phyloP scores from a whole-genome alignment of 2,329 filamentous ascomycete genomes.

The Pseudogymnoascus sp. region DNA sequence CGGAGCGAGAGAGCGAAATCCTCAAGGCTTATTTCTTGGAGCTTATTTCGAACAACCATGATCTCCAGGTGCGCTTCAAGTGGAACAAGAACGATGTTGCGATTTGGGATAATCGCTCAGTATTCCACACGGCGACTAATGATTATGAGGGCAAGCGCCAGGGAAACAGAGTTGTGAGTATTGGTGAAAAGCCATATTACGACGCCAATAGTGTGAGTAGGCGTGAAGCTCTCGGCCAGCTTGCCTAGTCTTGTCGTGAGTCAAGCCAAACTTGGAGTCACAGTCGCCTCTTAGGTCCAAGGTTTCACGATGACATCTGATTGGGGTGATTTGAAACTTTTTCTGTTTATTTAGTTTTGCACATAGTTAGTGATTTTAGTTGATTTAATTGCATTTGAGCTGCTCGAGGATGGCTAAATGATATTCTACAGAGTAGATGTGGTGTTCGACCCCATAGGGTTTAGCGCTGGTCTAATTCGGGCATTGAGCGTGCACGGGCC shows the following conservation, averaged over 20 bases:
- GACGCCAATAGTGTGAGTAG: slow-evolving; percentile 38
- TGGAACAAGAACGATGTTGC: slow-evolving; percentile 48
- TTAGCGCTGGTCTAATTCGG: too few species aligned
- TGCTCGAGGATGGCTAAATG: neutral
- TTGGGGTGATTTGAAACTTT: neutral
- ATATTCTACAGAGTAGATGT: too few species aligned
- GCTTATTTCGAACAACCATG: slow-evolving; percentile 47
- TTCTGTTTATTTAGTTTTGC: neutral
- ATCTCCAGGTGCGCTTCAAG: slow-evolving; percentile 48
- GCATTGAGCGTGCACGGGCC: too few species aligned
- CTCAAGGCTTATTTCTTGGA: slow-evolving; percentile 21
- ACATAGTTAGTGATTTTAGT: neutral
- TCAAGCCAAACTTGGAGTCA: slow-evolving; percentile 17
- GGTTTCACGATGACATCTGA: neutral
- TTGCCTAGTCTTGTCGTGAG: neutral
- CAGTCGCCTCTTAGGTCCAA: too few species aligned
- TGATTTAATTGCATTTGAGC: neutral
- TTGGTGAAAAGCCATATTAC: slow-evolving; percentile 42
- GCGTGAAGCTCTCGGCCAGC: slow-evolving; percentile 31
- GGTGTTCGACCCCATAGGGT: too few species aligned
- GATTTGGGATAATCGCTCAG: slow-evolving; percentile 59
- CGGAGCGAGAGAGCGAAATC: slow-evolving; percentile 45
- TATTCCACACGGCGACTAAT: slow-evolving; percentile 47
- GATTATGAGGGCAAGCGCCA: slow-evolving; percentile 48
- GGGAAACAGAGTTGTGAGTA: slow-evolving; percentile 39